phyloP scores from a whole-genome alignment of 768 basidiomycete genomes.

The Strobilomyces echinocephalus region DNA sequence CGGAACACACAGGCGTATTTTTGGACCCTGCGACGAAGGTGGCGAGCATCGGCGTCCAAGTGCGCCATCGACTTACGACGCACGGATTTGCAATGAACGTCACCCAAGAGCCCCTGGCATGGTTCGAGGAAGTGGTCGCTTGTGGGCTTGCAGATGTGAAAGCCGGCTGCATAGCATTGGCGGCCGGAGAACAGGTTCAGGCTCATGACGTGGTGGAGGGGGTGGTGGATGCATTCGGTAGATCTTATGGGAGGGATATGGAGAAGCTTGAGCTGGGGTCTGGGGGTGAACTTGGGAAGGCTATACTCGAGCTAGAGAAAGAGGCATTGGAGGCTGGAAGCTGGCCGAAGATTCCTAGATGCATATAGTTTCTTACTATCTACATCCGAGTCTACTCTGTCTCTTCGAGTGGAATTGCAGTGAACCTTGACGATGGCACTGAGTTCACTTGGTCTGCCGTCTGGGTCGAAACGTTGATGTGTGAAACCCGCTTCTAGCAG shows the following conservation, averaged over 20 bases:
- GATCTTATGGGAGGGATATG: constrained; percentile 46
- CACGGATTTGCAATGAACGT: constrained; percentile 96
- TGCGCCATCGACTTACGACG: constrained; percentile 88
- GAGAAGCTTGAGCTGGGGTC: constrained; percentile 37
- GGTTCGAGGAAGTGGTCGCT: constrained; percentile 88
- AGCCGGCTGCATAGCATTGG: constrained; percentile 62
- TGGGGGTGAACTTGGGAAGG: constrained; percentile 45
- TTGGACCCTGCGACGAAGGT: constrained; percentile 76
- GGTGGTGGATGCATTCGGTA: constrained; percentile 46
- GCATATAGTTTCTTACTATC: no score
- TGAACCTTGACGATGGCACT: no score
- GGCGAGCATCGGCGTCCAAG: constrained; percentile 94
- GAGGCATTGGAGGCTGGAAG: constrained; percentile 39
- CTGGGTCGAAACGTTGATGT: no score
- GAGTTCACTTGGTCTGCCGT: no score
- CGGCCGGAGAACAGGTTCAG: constrained; percentile 34
- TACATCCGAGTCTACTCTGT: no score
- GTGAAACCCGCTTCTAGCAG: no score
- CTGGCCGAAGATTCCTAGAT: constrained; percentile 37
- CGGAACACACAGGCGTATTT: constrained; percentile 90
- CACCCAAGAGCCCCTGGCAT: constrained; percentile 69
- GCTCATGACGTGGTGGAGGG: constrained; percentile 51
- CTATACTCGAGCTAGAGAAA: constrained; percentile 44
- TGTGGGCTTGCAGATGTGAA: constrained; percentile 85
- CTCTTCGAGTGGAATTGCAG: no score